phyloP scores from a whole-genome alignment of 2,329 filamentous ascomycete species.

The Penicillium olsonii region DNA sequence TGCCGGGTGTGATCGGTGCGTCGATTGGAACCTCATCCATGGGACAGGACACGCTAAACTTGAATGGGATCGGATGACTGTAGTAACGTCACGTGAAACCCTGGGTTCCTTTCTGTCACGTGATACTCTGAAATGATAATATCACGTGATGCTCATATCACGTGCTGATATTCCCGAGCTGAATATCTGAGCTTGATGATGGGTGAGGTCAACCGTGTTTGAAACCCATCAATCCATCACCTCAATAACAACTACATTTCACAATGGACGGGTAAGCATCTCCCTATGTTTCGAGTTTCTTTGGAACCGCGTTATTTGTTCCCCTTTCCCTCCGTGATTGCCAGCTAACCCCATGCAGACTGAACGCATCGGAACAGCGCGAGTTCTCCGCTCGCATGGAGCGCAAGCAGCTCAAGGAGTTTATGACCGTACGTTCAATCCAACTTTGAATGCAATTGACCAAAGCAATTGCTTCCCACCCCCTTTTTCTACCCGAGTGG shows the following conservation, averaged over 20 bases:
- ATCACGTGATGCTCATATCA: neutral
- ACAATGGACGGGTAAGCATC: constrained; percentile 41
- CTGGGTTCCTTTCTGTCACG: neutral
- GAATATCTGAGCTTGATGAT: neutral
- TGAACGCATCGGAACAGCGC: constrained; percentile 79
- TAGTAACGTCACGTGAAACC: neutral
- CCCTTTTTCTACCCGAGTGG: neutral
- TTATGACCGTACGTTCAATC: constrained; percentile 77
- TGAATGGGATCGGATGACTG: neutral
- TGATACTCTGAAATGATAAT: neutral
- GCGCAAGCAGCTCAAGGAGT: constrained; percentile 98
- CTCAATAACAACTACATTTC: constrained; percentile 9
- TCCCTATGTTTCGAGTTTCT: neutral
- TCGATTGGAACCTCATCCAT: too few relatives aligned
- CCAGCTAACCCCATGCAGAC: constrained; percentile 47
- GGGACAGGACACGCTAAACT: neutral
- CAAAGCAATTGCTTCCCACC: too few relatives aligned
- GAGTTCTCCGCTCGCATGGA: constrained; percentile 94
- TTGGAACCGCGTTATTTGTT: neutral
- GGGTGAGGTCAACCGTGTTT: neutral
- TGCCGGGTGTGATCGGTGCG: too few relatives aligned
- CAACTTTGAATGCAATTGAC: neutral
- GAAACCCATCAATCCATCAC: constrained; percentile 9
- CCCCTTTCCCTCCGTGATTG: neutral
- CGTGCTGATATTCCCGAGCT: neutral